Evolutionary conservation across 2,329 filamentous ascomycete species (phyloP), one percentile per base, ranked within the genome.

Genomic region (Ilyonectria mors-panacis): DNA sequence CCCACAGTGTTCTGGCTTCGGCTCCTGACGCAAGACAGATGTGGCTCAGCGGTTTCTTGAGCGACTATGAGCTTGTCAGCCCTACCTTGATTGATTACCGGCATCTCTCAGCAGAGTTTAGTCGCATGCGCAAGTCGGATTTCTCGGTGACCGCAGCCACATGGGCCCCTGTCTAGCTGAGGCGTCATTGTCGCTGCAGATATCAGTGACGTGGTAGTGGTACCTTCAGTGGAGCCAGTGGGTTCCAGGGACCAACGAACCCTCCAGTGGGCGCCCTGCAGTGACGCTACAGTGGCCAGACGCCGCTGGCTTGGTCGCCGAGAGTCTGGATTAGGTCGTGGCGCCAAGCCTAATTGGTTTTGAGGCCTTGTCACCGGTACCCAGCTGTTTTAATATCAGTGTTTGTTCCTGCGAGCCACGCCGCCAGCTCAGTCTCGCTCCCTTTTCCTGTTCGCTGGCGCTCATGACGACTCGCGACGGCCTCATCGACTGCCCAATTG

Each of bases 341-440:
- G 54, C 70, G 66, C 73, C 73, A 74, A 73, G 72, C 62, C 70
- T 59, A 71, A 63, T 74, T 12, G 55, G 50, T 30, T 21, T 37
- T 57, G 63, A 48, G 28, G 63, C 50, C 57, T 23, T 53, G 50
- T 64, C 28, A 51, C 21, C 39, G 42, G 59, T 33, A 47, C 30
- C 26, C 9, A 50, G 42, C 12, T 33, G 4, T 54, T 50, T 61
- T 61, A 61, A 50, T 61, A 50, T 39, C 48, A 59, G 58, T 15
- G 47, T 9, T 19, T 42, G 30, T 35, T 51, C 50, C 50, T 26
- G 23, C 45, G 10, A 21, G 6, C n/a, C 50, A 21, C 6, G 50
- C 26, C 30, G 51, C 57, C 57, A 57, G 63, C 51, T 47, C 53
- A 56, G 53, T 65, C 62, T 63, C 59, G 54, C 53, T 68, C 67